A percentile compares a stretch with the other conserved stretches of the same genome.
These are phyloP conservation scores for Bipolaris bicolor DNA, from an alignment of 2,329 filamentous ascomycete species.

Conservation along the genomic window DNA sequence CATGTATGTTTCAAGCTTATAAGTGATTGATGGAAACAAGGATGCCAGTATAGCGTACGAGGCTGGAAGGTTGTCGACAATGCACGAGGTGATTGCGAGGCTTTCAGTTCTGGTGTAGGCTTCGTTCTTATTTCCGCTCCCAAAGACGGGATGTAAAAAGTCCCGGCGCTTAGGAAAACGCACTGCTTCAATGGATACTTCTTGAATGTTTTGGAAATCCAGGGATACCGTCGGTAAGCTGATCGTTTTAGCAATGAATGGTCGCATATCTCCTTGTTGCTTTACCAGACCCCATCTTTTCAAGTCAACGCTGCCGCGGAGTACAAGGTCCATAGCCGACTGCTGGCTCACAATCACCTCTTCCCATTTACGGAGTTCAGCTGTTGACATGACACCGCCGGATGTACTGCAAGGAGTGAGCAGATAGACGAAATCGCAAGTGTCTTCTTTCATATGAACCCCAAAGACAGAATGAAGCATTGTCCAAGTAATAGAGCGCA, in stretches of 20 bases:
- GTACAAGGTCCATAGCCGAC: conserved; percentile 23
- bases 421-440: conserved; percentile 40
- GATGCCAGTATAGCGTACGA: conserved; percentile 58
- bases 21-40: conserved; percentile 74
- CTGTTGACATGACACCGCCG: conserved; percentile 9
- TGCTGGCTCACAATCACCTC: conserved; percentile 16
- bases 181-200: conserved; percentile 23
- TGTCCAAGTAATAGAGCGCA: conserved; percentile 34
- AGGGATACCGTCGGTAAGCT: neutral
- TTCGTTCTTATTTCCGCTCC: conserved; percentile 17
- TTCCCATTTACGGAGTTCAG: conserved; percentile 26
- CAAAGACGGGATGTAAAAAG: conserved; percentile 58
- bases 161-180: conserved; percentile 63
- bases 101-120: conserved; percentile 55
- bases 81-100: conserved; percentile 58
- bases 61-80: conserved; percentile 54
- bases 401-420: conserved; percentile 31
- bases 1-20: conserved; percentile 70
- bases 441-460: conserved; percentile 27
- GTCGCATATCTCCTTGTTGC: conserved; percentile 27
- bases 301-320: conserved; percentile 1
- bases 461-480: conserved; percentile 34
- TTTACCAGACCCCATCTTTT: conserved; percentile 35
- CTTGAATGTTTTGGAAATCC: neutral
- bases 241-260: conserved; percentile 25